Evolutionary conservation across 768 basidiomycete genomes (phyloP), one percentile per base, ranked within the genome.

Genomic region (Tubosaeta sp.): DNA sequence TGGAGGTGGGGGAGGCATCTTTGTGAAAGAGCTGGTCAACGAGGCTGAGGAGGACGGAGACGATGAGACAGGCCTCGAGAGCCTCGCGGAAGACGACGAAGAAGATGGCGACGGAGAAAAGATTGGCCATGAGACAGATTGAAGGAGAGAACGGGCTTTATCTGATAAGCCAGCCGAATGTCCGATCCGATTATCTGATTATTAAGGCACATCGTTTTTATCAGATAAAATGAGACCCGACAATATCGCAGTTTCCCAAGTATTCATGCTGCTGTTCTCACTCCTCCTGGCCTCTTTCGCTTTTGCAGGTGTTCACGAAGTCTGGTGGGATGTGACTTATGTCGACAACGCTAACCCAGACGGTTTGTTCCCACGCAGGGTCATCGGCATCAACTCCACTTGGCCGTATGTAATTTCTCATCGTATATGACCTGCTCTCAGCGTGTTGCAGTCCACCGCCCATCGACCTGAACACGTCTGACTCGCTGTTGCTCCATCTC

Each of bases 31-130:
- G 82, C 59, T 95, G 92, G 62, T 95, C 84, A n/a, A 91, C 88
- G 55, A 97, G 84, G 57, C 89, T 84, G 48, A 95, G 85, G 44
- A 98, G 81, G 52, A 95, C 91, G 6, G 91, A 89, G 67, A 97
- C 73, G 77, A 98, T 91, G 74, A 97, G 88, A 39, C 83, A 84
- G 5, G 92, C 89, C 75, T 97, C 94, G 57, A 97, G 79, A 5
- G 91, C 88, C 79, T 97, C 94, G 65, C 94, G 83, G 70, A 95
- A 93, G 72, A 95, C 84, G 72, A 97, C 93, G 80, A 97, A 93
- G 77, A 94, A 97, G 60, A 97, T 92, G 63, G 92, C 84, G 51
- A 95, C 80, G 52, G 88, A 90, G 72, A 97, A 97, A 50, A 94
- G 73, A 64, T 83, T 80, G 56, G 39, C 29, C 48, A 49, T 49